These are phyloP conservation scores for Blastocystis sp. DNA, from an alignment of 352 stramenopile genomes.

Conservation along the genomic window DNA sequence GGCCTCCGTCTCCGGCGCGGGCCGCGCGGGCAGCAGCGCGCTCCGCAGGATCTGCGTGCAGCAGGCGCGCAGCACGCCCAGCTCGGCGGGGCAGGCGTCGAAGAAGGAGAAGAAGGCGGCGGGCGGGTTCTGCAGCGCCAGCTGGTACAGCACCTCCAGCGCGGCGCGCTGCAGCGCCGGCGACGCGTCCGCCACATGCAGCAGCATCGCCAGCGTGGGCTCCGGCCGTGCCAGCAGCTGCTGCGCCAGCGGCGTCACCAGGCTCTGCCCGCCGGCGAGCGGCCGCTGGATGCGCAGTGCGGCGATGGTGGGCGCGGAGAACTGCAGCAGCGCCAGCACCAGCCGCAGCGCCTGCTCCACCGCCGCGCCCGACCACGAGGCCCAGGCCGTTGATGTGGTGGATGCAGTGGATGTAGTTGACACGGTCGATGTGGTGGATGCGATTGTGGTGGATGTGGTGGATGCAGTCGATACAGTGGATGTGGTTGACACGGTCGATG, in stretches of 20 bases:
- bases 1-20: too few species aligned
- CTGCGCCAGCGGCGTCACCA: neutral
- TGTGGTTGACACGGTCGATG: too few species aligned
- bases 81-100: neutral
- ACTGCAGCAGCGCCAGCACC: neutral
- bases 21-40: neutral
- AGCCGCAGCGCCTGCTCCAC: neutral
- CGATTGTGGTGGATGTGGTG: too few species aligned
- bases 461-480: too few species aligned
- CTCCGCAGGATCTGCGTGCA: constrained; percentile 1
- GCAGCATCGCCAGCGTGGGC: neutral
- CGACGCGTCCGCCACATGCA: neutral
- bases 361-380: neutral
- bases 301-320: neutral
- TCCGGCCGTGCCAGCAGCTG: constrained; percentile 25
- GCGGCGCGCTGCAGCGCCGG: constrained; percentile 13
- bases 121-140: constrained; percentile 10
- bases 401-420: too few species aligned
- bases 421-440: too few species aligned
- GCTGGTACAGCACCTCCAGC: constrained; percentile 18
- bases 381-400: too few species aligned
- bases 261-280: neutral
- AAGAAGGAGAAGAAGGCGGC: constrained; percentile 60
- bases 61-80: neutral
- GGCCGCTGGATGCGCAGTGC: neutral